A percentile compares a stretch with the other conserved stretches of the same genome.
Evolutionary conservation across 345 rosid species (phyloP).

Genomic region (Eucalyptus grandis): DNA sequence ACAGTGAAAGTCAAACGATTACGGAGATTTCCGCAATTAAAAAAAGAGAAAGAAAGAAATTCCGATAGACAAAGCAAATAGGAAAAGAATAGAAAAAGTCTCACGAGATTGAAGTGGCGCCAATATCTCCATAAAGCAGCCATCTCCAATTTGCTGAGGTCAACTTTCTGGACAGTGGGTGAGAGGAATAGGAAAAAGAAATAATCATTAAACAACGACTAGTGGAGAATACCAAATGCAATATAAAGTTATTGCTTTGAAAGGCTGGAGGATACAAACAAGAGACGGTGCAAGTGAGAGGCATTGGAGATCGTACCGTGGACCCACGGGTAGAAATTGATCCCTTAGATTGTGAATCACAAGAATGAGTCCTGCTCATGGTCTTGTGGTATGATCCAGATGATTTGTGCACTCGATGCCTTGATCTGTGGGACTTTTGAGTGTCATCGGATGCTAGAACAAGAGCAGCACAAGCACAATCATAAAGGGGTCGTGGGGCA

Average conservation of each 20-base stretch:
- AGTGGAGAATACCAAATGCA: neutral
- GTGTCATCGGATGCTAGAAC: conserved; percentile 79
- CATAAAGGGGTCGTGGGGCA: conserved; percentile 22
- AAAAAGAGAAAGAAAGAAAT: neutral
- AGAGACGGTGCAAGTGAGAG: neutral
- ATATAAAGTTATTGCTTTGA: neutral
- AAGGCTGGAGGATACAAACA: neutral
- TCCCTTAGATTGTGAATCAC: conserved; percentile 57
- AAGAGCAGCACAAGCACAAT: conserved; percentile 10
- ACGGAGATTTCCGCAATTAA: neutral
- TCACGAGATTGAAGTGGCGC: conserved; percentile 93
- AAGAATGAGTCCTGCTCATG: conserved; percentile 45
- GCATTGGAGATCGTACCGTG: conserved; percentile 19
- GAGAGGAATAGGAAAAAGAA: neutral
- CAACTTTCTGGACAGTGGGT: conserved; percentile 52
- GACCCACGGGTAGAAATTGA: conserved; percentile 54
- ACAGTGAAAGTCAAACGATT: neutral
- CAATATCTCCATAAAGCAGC: conserved; percentile 81
- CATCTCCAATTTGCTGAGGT: conserved; percentile 92
- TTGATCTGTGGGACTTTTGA: conserved; percentile 54
- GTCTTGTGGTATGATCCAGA: conserved; percentile 51
- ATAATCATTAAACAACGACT: neutral
- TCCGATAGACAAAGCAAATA: neutral
- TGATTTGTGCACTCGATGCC: conserved; percentile 43
- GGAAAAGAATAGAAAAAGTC: conserved; percentile 1